Percentiles rank a stretch among this genome's conserved stretches.
These are phyloP conservation scores for Lentinus brumalis DNA, from an alignment of 768 basidiomycete genomes.

Conservation along the genomic window DNA sequence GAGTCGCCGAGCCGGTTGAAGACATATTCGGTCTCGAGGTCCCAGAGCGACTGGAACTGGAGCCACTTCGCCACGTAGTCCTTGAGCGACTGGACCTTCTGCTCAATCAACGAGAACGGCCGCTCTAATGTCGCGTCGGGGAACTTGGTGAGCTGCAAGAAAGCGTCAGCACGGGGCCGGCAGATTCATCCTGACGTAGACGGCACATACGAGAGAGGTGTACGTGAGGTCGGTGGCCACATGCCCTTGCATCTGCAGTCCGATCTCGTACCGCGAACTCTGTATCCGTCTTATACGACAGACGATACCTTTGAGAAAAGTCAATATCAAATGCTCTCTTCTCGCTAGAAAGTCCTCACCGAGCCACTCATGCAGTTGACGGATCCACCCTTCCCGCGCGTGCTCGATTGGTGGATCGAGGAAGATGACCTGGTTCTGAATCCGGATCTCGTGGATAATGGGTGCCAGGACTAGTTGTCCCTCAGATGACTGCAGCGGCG, in stretches of 20 bases:
- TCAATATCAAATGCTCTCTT: not conserved
- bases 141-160: conserved; percentile 68
- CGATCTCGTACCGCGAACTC: conserved; percentile 96
- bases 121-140: conserved; percentile 71
- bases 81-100: conserved; percentile 82
- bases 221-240: conserved; percentile 73
- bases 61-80: conserved; percentile 98
- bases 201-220: conserved; percentile 67
- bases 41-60: conserved; percentile 99
- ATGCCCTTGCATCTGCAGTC: conserved; percentile 82
- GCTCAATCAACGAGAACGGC: conserved; percentile 86
- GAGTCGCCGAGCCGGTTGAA: conserved; percentile 95
- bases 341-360: conserved; percentile 41
- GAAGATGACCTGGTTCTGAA: conserved; percentile 99
- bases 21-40: conserved; percentile 95
- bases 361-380: conserved; percentile 87
- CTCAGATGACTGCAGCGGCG: conserved; percentile 58
- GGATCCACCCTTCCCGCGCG: conserved; percentile 87
- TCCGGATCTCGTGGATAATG: conserved; percentile 93
- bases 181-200: not conserved
- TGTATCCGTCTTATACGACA: conserved; percentile 88
- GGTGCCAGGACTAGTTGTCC: conserved; percentile 78
- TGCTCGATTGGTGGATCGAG: conserved; percentile 97
- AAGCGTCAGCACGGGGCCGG: conserved; percentile 9
- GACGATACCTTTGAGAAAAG: conserved; percentile 61